Conservation (phyloP, 106 monocot species). For the Platanthera guangdongensis region DNA sequence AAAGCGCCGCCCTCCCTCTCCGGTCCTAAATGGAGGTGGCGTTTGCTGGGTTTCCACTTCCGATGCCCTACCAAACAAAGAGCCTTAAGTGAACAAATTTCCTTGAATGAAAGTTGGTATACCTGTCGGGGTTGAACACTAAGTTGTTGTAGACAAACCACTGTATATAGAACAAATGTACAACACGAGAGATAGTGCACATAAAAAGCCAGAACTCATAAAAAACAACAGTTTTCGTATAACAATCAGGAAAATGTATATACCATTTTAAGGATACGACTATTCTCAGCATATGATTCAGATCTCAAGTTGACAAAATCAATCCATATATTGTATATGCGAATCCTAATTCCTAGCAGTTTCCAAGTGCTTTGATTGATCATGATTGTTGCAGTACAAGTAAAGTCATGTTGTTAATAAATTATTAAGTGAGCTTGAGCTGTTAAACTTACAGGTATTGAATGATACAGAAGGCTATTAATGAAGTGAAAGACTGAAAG, state of each 20-base stretch:
- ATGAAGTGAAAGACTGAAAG: not conserved
- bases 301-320: slow-evolving; percentile 99
- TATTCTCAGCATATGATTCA: slow-evolving; percentile 92
- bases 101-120: too few species aligned
- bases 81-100: too few species aligned
- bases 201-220: too few species aligned
- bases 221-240: not conserved
- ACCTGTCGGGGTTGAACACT: too few species aligned
- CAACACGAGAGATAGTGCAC: too few species aligned
- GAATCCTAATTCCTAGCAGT: slow-evolving; percentile 98
- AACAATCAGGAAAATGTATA: not conserved
- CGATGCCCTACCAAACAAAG: too few species aligned
- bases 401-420: not conserved
- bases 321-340: slow-evolving; percentile 73
- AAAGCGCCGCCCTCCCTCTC: too few species aligned
- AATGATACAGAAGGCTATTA: not conserved
- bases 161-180: too few species aligned
- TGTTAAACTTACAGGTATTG: not conserved
- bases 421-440: not conserved
- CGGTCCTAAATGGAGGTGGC: too few species aligned
- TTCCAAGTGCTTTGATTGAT: slow-evolving; percentile 98
- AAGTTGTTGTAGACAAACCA: too few species aligned
- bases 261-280: slow-evolving; percentile 95
- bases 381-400: slow-evolving; percentile 68
- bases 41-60: too few species aligned